Evolutionary conservation across 2,329 filamentous ascomycete species (phyloP).

Genomic region (Stagonosporopsis cucurbitacearum): DNA sequence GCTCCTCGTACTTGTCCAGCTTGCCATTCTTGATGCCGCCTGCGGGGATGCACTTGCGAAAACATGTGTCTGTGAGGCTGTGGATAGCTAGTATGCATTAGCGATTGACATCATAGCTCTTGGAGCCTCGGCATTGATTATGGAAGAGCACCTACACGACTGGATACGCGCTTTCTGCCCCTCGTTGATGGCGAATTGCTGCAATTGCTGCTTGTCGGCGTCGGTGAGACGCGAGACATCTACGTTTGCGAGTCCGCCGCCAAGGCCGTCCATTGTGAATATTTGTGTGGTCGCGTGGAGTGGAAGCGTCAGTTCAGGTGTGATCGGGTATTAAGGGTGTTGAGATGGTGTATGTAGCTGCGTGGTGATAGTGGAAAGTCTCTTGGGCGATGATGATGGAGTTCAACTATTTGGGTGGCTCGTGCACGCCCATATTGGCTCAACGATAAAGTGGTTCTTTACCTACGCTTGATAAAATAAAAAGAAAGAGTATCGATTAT

Average conservation of each 20-base stretch:
- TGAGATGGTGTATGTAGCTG: background rate
- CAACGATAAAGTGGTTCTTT: background rate
- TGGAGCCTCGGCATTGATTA: background rate
- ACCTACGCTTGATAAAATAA: background rate
- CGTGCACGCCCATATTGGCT: background rate
- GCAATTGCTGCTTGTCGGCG: conserved; percentile 84
- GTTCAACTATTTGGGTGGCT: conserved; percentile 2
- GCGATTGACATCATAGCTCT: background rate
- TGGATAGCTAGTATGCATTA: conserved; percentile 61
- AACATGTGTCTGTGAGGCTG: conserved; percentile 79
- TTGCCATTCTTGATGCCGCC: conserved; percentile 72
- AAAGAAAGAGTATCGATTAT: background rate
- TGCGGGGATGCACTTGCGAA: conserved; percentile 88
- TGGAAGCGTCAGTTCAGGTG: background rate
- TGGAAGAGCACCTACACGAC: conserved; percentile 40
- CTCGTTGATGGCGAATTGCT: conserved; percentile 84
- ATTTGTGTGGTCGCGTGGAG: conserved; percentile 1
- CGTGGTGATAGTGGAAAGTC: conserved; percentile 22
- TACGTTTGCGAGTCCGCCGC: conserved; percentile 57
- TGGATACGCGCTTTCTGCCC: conserved; percentile 79
- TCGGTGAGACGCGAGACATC: conserved; percentile 79
- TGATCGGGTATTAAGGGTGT: background rate
- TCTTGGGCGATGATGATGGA: conserved; percentile 7
- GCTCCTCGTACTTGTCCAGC: conserved; percentile 79
- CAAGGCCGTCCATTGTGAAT: conserved; percentile 41